Base-by-base conservation (phyloP, 805 yeast genomes). In the Kodamaea sagamina region DNA sequence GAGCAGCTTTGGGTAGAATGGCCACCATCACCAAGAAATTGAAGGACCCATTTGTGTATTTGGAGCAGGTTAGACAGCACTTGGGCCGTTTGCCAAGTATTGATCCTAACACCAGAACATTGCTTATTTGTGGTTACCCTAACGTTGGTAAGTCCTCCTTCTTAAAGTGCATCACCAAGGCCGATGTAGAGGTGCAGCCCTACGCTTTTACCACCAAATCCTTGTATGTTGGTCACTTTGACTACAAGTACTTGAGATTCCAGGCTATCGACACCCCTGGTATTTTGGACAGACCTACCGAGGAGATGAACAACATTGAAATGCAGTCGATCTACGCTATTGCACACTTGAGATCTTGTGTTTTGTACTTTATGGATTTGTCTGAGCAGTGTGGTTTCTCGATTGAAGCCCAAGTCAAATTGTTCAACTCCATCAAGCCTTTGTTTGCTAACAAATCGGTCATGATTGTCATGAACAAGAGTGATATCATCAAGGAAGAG, bases 221-320 rank as follows among this genome's bases (percentile, higher is more conserved):
- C 24, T 74, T 93, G 57, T 93, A 89, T 59, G 99, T 93, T 46
- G 99, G 99, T 54, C 99, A 93, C 72, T 93, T 93, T 65, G 99
- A 93, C 72, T 93, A 93, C 75, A 93, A 93, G 72, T 95, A 93
- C 68, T 75, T 93, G 61, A 79, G 99, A 61, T 93, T 93, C 75
- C 99, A 93, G 75, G 99, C 98, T 44, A 93, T 93, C 62, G 99
- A 93, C 70, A 93, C 99, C 28, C 99, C 99, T 25, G 99, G 99
- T 75, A 90, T 93, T 59, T 76, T 93, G 65, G 99, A 93, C 70
- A 83, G 98, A 67, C 99, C 99, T 47, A 89, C 97, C 35, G 99
- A 93, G 69, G 99, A 93, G 65, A 93, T 93, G 99, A 93, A 93
- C 76, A 93, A 93, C 71, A 93, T 93, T 67, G 99, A 93, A 75